Evolutionary conservation across 1,284 basidiomycete genomes (phyloP), one percentile per base, ranked within the genome.

Genomic region (Cryptococcus deneoformans): DNA sequence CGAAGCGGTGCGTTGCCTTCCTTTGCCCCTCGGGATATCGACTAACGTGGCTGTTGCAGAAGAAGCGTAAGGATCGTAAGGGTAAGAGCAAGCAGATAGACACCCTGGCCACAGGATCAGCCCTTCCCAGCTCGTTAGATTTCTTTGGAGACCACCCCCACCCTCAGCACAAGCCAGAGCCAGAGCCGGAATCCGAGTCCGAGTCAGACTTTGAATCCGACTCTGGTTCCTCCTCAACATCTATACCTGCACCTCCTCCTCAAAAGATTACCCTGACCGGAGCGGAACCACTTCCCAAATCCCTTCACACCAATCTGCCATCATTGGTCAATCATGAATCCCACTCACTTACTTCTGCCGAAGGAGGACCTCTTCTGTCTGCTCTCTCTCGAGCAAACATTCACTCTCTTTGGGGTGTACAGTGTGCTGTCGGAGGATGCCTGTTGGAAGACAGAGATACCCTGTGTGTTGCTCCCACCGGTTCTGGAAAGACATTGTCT

Each of bases 401-500:
- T 39, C 55, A 68, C 52, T 57, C 58, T 43, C 53, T 76, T 9
- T 76, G 70, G 71, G 70, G 71, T 24, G 73, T 75, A 6, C 73
- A 73, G 60, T 74, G 72, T 36, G 69, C 71, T 6, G 70, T 75
- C 6, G 60, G 57, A 11, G 73, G 76, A 5, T 63, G 63, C 39
- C 43, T 75, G 20, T 53, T 76, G 53, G 63, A 88, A 84, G 82
- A 79, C 57, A 85, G 89, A 56, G 91, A 97, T 76, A 82, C 95
- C 20, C 86, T 90, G 61, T 93, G 91, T 29, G 88, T 96, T 35
- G 94, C 94, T 1, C 93, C 93, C 0, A 97, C 93, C 0, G 93
- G 93, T 54, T 93, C 90, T 5, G 93, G 93, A 57, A 97, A 97
- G 80, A 97, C 93, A 0, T 80, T 96, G 5, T 85, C 91, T 1